phyloP scores from a whole-genome alignment of 371 early-diverging fungal genomes.

The Phascolomyces articulosus region DNA sequence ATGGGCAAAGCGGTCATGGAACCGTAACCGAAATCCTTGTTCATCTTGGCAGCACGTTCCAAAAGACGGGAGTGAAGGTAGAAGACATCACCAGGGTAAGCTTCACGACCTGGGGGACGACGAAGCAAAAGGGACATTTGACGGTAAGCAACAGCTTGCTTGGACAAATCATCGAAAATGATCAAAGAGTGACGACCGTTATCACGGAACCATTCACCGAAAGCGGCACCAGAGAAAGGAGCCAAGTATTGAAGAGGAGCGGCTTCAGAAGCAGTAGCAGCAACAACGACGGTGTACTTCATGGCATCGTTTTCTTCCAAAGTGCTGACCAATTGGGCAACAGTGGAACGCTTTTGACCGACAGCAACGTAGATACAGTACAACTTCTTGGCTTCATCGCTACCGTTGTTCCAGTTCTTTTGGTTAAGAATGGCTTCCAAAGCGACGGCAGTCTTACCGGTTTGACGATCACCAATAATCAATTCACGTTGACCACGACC shows the following conservation, averaged over 20 bases:
- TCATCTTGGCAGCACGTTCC: slow-evolving; percentile 98
- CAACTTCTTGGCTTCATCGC: slow-evolving; percentile 49
- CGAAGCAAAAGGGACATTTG: slow-evolving; percentile 96
- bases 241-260: slow-evolving; percentile 96
- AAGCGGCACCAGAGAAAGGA: slow-evolving; percentile 94
- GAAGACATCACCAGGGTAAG: slow-evolving; percentile 98
- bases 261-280: slow-evolving; percentile 95
- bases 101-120: slow-evolving; percentile 98
- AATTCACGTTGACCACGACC: slow-evolving; percentile 99
- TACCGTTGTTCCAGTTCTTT: slow-evolving; percentile 92
- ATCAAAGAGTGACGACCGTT: slow-evolving; percentile 93
- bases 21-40: slow-evolving; percentile 87
- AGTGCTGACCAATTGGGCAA: slow-evolving; percentile 95
- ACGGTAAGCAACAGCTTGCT: slow-evolving; percentile 98
- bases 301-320: slow-evolving; percentile 80
- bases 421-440: slow-evolving; percentile 96
- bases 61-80: slow-evolving; percentile 96
- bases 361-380: slow-evolving; percentile 98
- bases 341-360: slow-evolving; percentile 97
- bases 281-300: slow-evolving; percentile 95
- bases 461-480: slow-evolving; percentile 98
- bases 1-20: slow-evolving; percentile 95
- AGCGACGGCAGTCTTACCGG: slow-evolving; percentile 96
- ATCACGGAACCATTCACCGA: slow-evolving; percentile 96
- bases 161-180: slow-evolving; percentile 97